Evolutionary conservation across 2,329 filamentous ascomycete genomes (phyloP), one percentile per base, ranked within the genome.

Genomic region (Pyrenochaeta sp.): DNA sequence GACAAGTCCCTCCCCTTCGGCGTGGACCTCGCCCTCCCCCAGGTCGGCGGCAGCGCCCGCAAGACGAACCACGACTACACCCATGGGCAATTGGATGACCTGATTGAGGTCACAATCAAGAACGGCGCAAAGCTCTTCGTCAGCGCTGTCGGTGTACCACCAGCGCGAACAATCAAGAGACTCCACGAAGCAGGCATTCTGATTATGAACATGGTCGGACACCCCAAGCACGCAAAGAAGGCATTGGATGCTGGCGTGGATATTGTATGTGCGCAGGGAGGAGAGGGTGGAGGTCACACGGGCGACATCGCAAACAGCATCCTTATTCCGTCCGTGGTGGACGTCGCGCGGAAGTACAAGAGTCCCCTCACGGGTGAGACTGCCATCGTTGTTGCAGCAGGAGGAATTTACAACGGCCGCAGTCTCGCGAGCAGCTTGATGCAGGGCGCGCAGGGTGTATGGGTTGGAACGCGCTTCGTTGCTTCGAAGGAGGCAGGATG

Each of bases 11-110:
- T 96, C 4, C 91, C 93, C 0, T 97, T 97, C 76, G 94, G 93
- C 66, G 88, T 97, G 32, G 94, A 98, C 77, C 88, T 98, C 1
- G 93, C 93, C 0, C 86, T 98, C 12, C 93, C 94, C 0, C 93
- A 97, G 80, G 84, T 97, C 54, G 94, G 94, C 55, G 92, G 90
- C 40, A 83, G 80, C 34, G 94, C 94, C 6, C 88, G 94, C 64
- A 91, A 91, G 77, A 97, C 94, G 3, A 98, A 97, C 80, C 92
- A 97, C 79, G 94, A 97, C 78, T 98, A 98, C 82, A 97, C 94
- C 0, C 85, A 90, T 66, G 94, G 94, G 42, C 90, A 92, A 77
- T 86, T 97, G 15, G 91, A 96, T 75, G 90, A 96, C 77, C 84
- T 97, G 34, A 90, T 97, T 65, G 90, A 92, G 68, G 91, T 97